Base-by-base conservation (phyloP, 2,329 filamentous ascomycete species). In the Basipetospora chlamydospora region DNA sequence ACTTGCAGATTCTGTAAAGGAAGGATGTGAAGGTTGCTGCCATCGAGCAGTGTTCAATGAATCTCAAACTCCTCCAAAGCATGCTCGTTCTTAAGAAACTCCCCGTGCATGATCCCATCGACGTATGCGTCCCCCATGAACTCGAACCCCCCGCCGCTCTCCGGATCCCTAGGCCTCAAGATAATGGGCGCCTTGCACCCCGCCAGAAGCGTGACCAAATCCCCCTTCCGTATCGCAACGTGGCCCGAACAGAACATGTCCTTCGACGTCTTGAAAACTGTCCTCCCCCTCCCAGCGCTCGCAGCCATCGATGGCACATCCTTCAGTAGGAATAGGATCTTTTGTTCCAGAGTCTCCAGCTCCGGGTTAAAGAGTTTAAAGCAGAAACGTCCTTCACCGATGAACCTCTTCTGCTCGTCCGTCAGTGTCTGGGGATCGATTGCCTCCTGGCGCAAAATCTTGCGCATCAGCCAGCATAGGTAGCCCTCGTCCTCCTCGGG, bases 71-170 rank as follows among this genome's bases (percentile, higher is more conserved):
- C 28, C 23, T 25, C 15, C 13, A 39, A 20, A 11, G 12, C 5
- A 22, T 41, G 45, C 8, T 28, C 18, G 4, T 36, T 44, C 18
- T 28, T 15, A 2, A 46, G 34, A 18, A 46, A 46, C 33, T 46
- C 42, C 6, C 44, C 45, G 22, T 37, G 20, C 45, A 47, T 47
- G 16, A 46, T 44, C 4, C 44, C 42, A 21, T 45, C 42, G 4
- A 46, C 40, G 33, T 47, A 43, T 5, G 44, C 38, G 26, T 46
- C 45, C 12, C 43, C 45, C 8, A 41, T 20, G 23, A 44, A 46
- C 2, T 18, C 16, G 31, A 43, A 41, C 13, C 28, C 28, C 8
- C 13, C 28, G 2, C 32, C 38, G 3, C 28, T 28, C 4, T 26
- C 28, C 8, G 9, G 11, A 11, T 34, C 33, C 5, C 31, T 22